Evolutionary conservation across 805 yeast genomes (phyloP), one percentile per base, ranked within the genome.

Genomic region (Cyberlindnera euphorbiae): DNA sequence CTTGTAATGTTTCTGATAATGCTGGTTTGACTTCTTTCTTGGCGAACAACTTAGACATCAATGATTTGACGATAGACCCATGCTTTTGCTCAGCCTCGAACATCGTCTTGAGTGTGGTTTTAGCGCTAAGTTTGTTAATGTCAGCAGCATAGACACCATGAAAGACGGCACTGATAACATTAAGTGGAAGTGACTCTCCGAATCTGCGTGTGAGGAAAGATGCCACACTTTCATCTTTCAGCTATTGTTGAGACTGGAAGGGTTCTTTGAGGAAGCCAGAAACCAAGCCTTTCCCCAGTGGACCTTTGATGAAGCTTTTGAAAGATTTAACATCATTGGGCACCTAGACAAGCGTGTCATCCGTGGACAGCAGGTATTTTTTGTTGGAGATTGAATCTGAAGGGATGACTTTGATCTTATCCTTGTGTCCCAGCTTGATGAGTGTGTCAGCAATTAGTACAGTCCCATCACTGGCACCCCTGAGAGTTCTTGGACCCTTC

Each of bases 71-170:
- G 3, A 83, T 55, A 0, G 87, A 78, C 0, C 88, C 85, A 52
- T 73, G 62, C 6, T 71, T 58, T 19, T 61, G 52, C 53, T 88
- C 96, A 30, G 79, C 58, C 10, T 72, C 63, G 31, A 69, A 75
- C 46, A 86, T 49, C 8, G 59, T 49, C 4, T 79, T 77, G 43
- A 85, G 54, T 0, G 85, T 67, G 4, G 82, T 67, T 15, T 72
- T 61, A 0, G 82, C 77, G 63, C 95, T 83, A 32, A 90, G 59
- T 38, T 73, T 64, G 6, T 67, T 51, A 2, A 77, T 68, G 57
- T 89, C 95, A n/a, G 86, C 93, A 1, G 95, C 96, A 58, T 88
- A 90, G 1, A 93, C 78, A 0, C 98, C 98, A 52, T 88, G 87
- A 55, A 82, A 66, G 4, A 88, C 62, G 0, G 96, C 97, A 58